Base-by-base conservation (phyloP, 768 basidiomycete species). In the Tremella fuciformis region DNA sequence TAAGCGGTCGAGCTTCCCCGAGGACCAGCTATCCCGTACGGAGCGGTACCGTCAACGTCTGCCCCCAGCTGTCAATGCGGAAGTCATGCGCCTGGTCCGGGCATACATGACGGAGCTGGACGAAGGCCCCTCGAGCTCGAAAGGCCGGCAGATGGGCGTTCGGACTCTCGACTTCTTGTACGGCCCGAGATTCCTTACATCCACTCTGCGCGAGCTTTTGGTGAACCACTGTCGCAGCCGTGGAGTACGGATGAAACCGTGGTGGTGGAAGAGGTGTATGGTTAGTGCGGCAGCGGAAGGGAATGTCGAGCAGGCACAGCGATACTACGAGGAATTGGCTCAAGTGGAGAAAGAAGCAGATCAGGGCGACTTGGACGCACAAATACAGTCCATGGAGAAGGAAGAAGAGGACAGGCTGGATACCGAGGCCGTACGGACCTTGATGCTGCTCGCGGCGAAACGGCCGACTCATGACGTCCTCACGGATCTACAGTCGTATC, bases 121-220 rank as follows among this genome's bases (percentile, higher is more conserved):
- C 29, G 22, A 40, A 4, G 8, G 15, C 15, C 38, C 49, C 7
- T 50, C 57, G 8, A 41, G 49, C 3, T 52, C 48, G 19, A 22
- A 11, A 9, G n/a, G 34, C 22, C 34, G 25, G 34, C 24, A 40
- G 2, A 58, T 58, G 29, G 25, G 57, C 38, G 8, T 26, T 8
- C 18, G 42, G n/a, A 16, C 50, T 3, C 50, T 47, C n/a, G n/a
- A 51, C 3, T 16, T 19, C 37, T 24, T 58, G 13, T 58, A 50
- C 50, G 18, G 22, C 19, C 49, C 22, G 7, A 37, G 24, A 2
- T 15, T 51, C 16, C 26, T 50, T 21, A 50, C 39, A 6, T 24
- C 39, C 1, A 6, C 19, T 13, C 18, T 51, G 13, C 3, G 49
- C 24, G 37, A 21, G 21, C 1, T 50, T 15, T 15, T 58, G 2